A percentile compares a stretch with the other conserved stretches of the same genome.
Conservation (phyloP, 139 green algal genomes). For the Coelastrella sp. region DNA sequence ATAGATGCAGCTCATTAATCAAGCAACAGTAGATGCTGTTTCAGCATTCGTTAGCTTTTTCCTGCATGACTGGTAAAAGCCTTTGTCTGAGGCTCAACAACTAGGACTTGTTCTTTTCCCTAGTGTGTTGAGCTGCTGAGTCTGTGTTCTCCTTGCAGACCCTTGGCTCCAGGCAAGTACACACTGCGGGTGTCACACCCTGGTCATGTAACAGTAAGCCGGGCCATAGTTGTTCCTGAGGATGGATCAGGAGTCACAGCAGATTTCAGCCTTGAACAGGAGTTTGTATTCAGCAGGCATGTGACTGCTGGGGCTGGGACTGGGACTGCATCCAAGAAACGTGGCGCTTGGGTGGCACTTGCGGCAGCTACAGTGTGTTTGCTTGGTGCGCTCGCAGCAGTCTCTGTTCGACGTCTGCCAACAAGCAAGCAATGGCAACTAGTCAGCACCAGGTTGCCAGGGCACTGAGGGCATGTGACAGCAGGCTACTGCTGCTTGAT, state of each 20-base stretch:
- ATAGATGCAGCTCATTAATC: too few relatives aligned
- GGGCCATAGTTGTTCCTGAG: constrained; percentile 33
- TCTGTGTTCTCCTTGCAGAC: constrained; percentile 51
- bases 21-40: too few relatives aligned
- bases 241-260: constrained; percentile 24
- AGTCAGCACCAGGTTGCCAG: neutral
- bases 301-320: too few relatives aligned
- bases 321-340: neutral
- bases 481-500: too few relatives aligned
- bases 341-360: neutral
- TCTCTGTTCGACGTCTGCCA: neutral
- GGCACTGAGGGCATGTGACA: too few relatives aligned
- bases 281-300: too few relatives aligned
- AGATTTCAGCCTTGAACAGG: constrained; percentile 39
- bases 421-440: neutral
- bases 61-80: too few relatives aligned
- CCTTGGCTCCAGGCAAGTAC: constrained; percentile 77
- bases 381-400: neutral
- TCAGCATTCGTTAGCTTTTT: too few relatives aligned
- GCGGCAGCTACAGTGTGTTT: neutral
- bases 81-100: too few relatives aligned
- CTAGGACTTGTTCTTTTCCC: neutral
- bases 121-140: too few relatives aligned
- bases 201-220: neutral
- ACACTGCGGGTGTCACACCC: constrained; percentile 43